phyloP scores from a whole-genome alignment of 805 yeast genomes.

The Cyberlindnera euphorbiiphila region DNA sequence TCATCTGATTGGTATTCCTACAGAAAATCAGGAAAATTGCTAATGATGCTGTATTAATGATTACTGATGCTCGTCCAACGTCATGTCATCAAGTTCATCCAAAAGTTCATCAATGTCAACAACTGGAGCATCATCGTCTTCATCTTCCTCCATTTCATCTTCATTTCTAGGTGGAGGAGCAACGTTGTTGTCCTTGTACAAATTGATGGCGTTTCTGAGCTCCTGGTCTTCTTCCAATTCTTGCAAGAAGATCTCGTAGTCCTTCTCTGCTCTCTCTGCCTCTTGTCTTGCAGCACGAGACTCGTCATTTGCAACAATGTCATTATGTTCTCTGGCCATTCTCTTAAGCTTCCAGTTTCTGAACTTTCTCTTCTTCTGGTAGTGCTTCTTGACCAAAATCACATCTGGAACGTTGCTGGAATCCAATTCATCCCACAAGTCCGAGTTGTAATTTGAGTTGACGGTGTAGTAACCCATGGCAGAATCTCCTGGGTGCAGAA shows the following conservation, averaged over 20 bases:
- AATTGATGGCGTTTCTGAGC: conserved; percentile 82
- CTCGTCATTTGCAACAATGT: conserved; percentile 70
- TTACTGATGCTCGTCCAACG: conserved; percentile 49
- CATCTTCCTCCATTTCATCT: conserved; percentile 59
- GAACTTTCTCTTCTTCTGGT: conserved; percentile 76
- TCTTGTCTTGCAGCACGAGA: conserved; percentile 82
- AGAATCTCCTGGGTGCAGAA: conserved; percentile 94
- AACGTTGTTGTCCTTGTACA: conserved; percentile 68
- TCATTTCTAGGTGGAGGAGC: conserved; percentile 38
- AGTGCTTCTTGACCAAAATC: conserved; percentile 81
- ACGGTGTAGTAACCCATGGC: conserved; percentile 86
- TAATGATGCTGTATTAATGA: neutral
- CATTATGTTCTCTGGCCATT: conserved; percentile 95
- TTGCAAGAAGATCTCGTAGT: conserved; percentile 92
- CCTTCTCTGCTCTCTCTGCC: conserved; percentile 87
- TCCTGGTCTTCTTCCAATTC: conserved; percentile 97
- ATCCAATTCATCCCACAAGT: conserved; percentile 69
- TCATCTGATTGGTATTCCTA: neutral
- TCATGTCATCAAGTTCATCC: conserved; percentile 94
- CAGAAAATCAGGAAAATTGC: neutral
- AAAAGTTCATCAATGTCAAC: conserved; percentile 88
- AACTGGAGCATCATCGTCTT: conserved; percentile 75
- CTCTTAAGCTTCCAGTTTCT: conserved; percentile 91
- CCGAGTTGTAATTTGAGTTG: conserved; percentile 86
- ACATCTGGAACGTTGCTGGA: conserved; percentile 75